phyloP scores from a whole-genome alignment of 2,329 filamentous ascomycete genomes.

The Cryphonectria nitschkei region DNA sequence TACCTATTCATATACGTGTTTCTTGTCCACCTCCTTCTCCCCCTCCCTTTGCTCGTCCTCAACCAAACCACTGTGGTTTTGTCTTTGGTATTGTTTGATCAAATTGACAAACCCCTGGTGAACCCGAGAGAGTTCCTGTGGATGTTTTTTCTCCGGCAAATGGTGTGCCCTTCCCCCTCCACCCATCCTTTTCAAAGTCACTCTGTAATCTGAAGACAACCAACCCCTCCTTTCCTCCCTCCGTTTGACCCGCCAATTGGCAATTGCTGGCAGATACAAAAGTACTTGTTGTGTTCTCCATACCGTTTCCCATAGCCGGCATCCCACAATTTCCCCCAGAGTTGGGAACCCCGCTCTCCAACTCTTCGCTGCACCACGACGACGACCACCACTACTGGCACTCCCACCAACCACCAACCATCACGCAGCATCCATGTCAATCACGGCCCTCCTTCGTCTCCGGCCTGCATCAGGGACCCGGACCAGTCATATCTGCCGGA shows the following conservation, averaged over 20 bases:
- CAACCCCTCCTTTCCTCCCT: background rate
- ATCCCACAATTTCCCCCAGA: background rate
- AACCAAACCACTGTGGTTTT: background rate
- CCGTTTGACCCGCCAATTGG: background rate
- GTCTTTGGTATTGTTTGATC: background rate
- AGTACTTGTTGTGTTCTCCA: background rate
- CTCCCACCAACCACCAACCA: constrained; percentile 1
- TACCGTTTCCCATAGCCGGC: background rate
- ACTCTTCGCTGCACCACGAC: background rate
- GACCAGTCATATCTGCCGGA: background rate
- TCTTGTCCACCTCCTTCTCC: background rate
- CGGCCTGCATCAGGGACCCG: background rate
- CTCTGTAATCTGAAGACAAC: background rate
- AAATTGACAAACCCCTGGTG: background rate
- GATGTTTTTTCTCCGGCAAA: background rate
- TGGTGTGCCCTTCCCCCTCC: background rate
- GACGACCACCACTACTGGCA: background rate
- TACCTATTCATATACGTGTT: constrained; percentile 3
- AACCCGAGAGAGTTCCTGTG: background rate
- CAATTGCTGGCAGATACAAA: background rate
- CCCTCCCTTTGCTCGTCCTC: too few species aligned
- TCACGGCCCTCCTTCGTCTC: background rate
- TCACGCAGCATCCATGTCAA: background rate
- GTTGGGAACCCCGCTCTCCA: constrained; percentile 17
- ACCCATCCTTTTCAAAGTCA: background rate